These are phyloP conservation scores for Aspergillus conjunctus DNA, from an alignment of 495 filamentous ascomycete genomes.

Conservation along the genomic window DNA sequence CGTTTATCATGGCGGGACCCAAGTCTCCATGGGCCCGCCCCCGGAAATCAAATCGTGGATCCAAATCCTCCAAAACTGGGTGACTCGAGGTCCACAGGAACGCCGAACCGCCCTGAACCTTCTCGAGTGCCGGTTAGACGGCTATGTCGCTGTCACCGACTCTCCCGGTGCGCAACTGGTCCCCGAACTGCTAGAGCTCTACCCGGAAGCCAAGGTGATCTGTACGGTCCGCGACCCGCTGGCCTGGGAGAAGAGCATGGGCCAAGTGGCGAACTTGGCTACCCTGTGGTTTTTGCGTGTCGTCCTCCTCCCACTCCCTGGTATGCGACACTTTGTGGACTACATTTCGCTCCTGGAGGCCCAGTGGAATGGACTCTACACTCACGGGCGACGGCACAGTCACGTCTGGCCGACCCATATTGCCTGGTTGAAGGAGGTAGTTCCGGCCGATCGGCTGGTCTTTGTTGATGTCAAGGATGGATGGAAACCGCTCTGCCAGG, in stretches of 20 bases:
- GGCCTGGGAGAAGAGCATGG: conserved; percentile 29
- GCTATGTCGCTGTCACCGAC: conserved; percentile 58
- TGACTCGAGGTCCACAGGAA: conserved; percentile 4
- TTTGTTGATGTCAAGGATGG: conserved; percentile 51
- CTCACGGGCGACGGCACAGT: neutral
- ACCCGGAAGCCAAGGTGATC: conserved; percentile 35
- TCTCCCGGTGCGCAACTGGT: conserved; percentile 30
- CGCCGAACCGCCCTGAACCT: conserved; percentile 66
- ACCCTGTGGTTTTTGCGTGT: conserved; percentile 24
- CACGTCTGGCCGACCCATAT: conserved; percentile 28
- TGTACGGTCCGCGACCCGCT: conserved; percentile 31
- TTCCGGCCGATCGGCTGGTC: conserved; percentile 48
- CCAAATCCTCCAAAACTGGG: conserved; percentile 24
- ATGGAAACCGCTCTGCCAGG: conserved; percentile 53
- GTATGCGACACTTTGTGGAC: conserved; percentile 29
- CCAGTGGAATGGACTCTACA: conserved; percentile 30
- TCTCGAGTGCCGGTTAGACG: conserved; percentile 69
- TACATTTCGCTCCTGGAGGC: conserved; percentile 19
- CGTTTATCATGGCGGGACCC: conserved; percentile 33
- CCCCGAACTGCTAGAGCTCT: conserved; percentile 32
- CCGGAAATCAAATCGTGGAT: conserved; percentile 28
- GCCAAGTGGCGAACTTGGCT: conserved; percentile 15
- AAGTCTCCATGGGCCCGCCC: conserved; percentile 28
- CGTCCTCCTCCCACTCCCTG: conserved; percentile 31
- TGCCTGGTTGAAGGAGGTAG: conserved; percentile 38